Evolutionary conservation across 2,329 filamentous ascomycete species (phyloP), one percentile per base, ranked within the genome.

Genomic region (Geosmithia flava): DNA sequence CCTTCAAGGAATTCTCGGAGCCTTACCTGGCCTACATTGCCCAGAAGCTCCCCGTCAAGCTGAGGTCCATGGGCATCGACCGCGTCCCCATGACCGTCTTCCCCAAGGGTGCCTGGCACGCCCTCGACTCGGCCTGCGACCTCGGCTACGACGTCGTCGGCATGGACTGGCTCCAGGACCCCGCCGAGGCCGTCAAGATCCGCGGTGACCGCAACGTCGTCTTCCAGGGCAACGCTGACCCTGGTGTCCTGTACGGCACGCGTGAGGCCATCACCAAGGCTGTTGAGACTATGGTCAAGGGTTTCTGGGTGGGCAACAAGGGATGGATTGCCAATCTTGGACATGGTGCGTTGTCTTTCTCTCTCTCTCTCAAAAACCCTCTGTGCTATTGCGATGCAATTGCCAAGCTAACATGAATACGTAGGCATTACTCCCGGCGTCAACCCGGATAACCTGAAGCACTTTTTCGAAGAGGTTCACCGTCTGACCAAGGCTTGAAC

Each of bases 281-380:
- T 0, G 90, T 96, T 7, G 76, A 91, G 66, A 74, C 82, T 44
- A 95, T 96, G 85, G 87, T 95, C 1, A 70, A 81, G 52, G 91
- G 91, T 0, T 98, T 97, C 51, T 81, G 80, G 62, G 68, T 69
- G 5, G 81, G 82, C 52, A 91, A 89, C 67, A 81, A 90, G 64
- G 87, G 91, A 41, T 98, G 93, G 91, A 97, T 98, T 56, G 88
- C 87, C 45, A 98, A 98, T 63, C 75, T 98, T 52, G 93, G 93
- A 8, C 93, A 98, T 62, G 93, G 93, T 87, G 76, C 59, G 80
- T 65, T 43, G 41, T 39, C 13, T 27, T 10, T 48, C 42, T 44
- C 46, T 29, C 4, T 3, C 7, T 30, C 37, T 16, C 41, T 17
- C 20, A 10, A 10, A 5, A 6, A 11, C 15, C 33, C 20, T 30